Evolutionary conservation across 768 basidiomycete genomes (phyloP).

Genomic region (Tulasnella sp.): DNA sequence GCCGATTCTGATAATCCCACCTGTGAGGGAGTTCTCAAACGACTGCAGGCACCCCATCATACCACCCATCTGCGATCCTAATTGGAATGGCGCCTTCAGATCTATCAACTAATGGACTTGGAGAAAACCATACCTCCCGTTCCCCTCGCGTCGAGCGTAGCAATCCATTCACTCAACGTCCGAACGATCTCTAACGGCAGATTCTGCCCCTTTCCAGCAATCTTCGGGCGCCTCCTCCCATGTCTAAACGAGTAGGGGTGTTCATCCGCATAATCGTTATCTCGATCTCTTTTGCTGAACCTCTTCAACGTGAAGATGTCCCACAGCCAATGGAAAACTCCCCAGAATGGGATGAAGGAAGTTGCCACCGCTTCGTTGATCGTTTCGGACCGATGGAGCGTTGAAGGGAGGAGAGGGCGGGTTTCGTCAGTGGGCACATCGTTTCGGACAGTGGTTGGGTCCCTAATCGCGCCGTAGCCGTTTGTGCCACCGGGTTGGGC

Average conservation of each 20-base stretch:
- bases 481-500: not conserved
- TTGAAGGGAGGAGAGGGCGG: constrained; percentile 29
- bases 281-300: constrained; percentile 12
- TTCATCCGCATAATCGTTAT: not conserved
- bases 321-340: constrained; percentile 30
- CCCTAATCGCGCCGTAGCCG: constrained; percentile 3
- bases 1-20: not conserved
- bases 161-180: constrained; percentile 30
- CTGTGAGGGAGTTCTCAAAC: constrained; percentile 31
- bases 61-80: constrained; percentile 20
- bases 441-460: constrained; percentile 12
- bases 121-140: constrained; percentile 21
- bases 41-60: constrained; percentile 28
- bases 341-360: constrained; percentile 24
- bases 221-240: constrained; percentile 17
- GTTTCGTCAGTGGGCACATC: not conserved
- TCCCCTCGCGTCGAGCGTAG: constrained; percentile 20
- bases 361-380: constrained; percentile 15
- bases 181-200: constrained; percentile 25
- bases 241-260: constrained; percentile 26
- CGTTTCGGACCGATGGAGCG: constrained; percentile 12
- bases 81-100: not conserved
- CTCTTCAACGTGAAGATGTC: constrained; percentile 23
- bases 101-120: not conserved
- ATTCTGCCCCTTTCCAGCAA: constrained; percentile 28